Evolutionary conservation across 2,329 filamentous ascomycete species (phyloP), one percentile per base, ranked within the genome.

Genomic region (Lizonia empirigonia): DNA sequence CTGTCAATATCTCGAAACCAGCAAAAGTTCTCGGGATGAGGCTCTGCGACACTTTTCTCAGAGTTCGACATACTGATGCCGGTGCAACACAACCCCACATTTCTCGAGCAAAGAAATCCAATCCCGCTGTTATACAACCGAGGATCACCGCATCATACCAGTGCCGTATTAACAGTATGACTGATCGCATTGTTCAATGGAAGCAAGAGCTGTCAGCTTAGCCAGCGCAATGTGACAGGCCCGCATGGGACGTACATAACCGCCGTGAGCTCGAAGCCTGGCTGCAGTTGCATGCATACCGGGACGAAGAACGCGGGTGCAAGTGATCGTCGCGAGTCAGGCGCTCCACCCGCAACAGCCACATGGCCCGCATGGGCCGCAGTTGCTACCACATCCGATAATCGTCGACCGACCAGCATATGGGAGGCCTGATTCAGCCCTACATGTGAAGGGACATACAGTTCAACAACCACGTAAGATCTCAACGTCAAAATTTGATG

Each of bases 201-300:
- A 19, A 29, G 33, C 9, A 35, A 24, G 32, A 12, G 23, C 44
- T 44, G 42, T 52, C 55, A 54, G 40, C 41, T 49, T 37, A 36
- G 55, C 53, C 57, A 59, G 44, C 58, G 48, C 60, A 62, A 56
- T 64, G 63, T 65, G 63, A 65, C 48, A 20, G 48, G 22, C 44
- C 50, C 55, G 61, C 61, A 63, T 60, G 26, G 24, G 50, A 56
- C 62, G 52, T 63, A 62, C 56, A 52, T 64, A 65, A 51, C 59
- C 63, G 63, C 63, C 42, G 55, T 51, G 47, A 53, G 37, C 35
- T 50, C 33, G 35, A 53, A 29, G 35, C 49, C 41, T 42, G 48
- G 56, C 56, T 64, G 62, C 62, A 63, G 53, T 39, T 30, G 16
- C 45, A 53, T 51, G 58, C 58, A 59, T 53, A 23, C 32, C 34